Evolutionary conservation across 805 yeast species (phyloP).

Genomic region (Zygosaccharomyces lentus): DNA sequence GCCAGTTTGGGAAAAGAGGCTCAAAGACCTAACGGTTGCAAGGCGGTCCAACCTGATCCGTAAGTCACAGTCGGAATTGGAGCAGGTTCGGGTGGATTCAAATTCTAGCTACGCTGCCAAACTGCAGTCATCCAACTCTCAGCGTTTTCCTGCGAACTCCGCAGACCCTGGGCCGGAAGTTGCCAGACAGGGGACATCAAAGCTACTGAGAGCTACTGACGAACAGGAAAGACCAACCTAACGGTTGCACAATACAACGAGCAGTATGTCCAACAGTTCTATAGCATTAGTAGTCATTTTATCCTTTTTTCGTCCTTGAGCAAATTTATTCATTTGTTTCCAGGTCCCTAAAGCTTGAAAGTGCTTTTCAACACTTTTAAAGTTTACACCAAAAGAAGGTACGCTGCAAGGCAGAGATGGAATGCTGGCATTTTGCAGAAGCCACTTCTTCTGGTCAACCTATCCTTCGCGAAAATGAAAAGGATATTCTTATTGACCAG

Average conservation of each 20-base stretch:
- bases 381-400: not conserved
- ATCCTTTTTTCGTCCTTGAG: not conserved
- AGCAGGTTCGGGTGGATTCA: not conserved
- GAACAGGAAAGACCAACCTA: not conserved
- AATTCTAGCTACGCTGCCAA: not conserved
- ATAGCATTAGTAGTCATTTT: not conserved
- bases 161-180: not conserved
- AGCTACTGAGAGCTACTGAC: not conserved
- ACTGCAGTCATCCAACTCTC: not conserved
- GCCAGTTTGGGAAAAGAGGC: slow-evolving; percentile 60
- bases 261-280: not conserved
- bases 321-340: not conserved
- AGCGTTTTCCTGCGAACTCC: not conserved
- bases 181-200: not conserved
- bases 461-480: slow-evolving; percentile 42
- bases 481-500: slow-evolving; percentile 48
- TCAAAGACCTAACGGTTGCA: slow-evolving; percentile 58
- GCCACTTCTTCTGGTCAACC: slow-evolving; percentile 40
- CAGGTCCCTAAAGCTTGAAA: not conserved
- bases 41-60: slow-evolving; percentile 35
- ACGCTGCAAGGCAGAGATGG: slow-evolving; percentile 13
- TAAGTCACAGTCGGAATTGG: slow-evolving; percentile 32
- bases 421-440: slow-evolving; percentile 38
- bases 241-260: no score
- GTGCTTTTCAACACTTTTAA: not conserved